phyloP scores from a whole-genome alignment of 208 protist genomes.

The Crithidia bombi region DNA sequence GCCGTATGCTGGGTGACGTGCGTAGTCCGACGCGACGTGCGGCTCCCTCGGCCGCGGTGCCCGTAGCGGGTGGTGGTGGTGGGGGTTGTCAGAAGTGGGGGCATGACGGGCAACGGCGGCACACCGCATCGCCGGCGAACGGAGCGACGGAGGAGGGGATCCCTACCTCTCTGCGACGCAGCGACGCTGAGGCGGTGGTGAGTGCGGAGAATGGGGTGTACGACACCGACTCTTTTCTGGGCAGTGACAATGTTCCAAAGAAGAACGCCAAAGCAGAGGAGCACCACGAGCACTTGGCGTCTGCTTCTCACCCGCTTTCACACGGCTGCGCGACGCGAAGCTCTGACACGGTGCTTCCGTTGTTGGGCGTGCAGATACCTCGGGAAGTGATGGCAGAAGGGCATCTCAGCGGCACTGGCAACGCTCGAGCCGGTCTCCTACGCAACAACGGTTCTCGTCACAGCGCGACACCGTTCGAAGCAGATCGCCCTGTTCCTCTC shows the following conservation, averaged over 20 bases:
- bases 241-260: conserved; percentile 7
- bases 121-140: background rate
- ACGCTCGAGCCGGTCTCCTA: background rate
- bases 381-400: background rate
- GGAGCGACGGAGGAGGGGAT: background rate
- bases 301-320: background rate
- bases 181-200: background rate
- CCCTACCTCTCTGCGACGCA: background rate
- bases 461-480: background rate
- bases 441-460: background rate
- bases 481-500: conserved; percentile 28
- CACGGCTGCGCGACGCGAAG: background rate
- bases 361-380: background rate
- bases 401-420: background rate
- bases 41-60: background rate
- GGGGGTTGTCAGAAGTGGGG: background rate
- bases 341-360: background rate
- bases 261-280: conserved; percentile 14
- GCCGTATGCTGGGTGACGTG: background rate
- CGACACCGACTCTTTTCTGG: conserved; percentile 23
- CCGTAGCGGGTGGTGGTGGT: background rate
- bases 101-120: background rate
- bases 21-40: conserved; percentile 3
- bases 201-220: conserved; percentile 5
- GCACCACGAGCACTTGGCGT: background rate